Conservation (phyloP, 306 rosid species). For the Cicer judaicum region DNA sequence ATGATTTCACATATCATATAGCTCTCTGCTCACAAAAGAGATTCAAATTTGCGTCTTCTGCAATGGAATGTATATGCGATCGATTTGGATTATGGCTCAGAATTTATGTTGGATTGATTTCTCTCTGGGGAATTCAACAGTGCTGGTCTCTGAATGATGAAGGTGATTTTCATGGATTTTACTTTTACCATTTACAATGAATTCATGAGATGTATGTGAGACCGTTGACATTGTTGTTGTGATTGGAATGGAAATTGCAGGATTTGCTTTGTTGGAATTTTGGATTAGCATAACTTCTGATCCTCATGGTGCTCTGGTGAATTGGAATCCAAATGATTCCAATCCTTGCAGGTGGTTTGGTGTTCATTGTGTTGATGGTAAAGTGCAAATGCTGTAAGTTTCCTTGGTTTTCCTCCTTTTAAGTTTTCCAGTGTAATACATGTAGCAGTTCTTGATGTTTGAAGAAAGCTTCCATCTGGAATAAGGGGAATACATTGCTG, state of each 20-base stretch:
- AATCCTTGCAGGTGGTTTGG: slow-evolving; percentile 83
- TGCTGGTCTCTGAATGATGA: slow-evolving; percentile 75
- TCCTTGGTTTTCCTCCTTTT: slow-evolving; percentile 24
- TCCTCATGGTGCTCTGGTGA: slow-evolving; percentile 64
- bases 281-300: slow-evolving; percentile 63
- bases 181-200: background rate
- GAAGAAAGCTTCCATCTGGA: slow-evolving; percentile 7
- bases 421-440: slow-evolving; percentile 19
- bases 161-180: slow-evolving; percentile 59
- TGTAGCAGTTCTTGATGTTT: background rate
- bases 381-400: slow-evolving; percentile 81
- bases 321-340: slow-evolving; percentile 73
- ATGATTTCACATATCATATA: slow-evolving; percentile 45
- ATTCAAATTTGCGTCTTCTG: slow-evolving; percentile 47
- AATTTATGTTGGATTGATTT: slow-evolving; percentile 56
- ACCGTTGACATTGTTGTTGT: slow-evolving; percentile 30
- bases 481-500: slow-evolving; percentile 5
- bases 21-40: slow-evolving; percentile 52
- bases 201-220: slow-evolving; percentile 5
- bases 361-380: slow-evolving; percentile 65
- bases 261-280: slow-evolving; percentile 69
- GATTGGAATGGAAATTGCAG: slow-evolving; percentile 56
- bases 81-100: slow-evolving; percentile 59
- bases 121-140: slow-evolving; percentile 44
- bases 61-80: slow-evolving; percentile 70